These are phyloP conservation scores for Daldinia grandis DNA, from an alignment of 495 filamentous ascomycete genomes.

Conservation along the genomic window DNA sequence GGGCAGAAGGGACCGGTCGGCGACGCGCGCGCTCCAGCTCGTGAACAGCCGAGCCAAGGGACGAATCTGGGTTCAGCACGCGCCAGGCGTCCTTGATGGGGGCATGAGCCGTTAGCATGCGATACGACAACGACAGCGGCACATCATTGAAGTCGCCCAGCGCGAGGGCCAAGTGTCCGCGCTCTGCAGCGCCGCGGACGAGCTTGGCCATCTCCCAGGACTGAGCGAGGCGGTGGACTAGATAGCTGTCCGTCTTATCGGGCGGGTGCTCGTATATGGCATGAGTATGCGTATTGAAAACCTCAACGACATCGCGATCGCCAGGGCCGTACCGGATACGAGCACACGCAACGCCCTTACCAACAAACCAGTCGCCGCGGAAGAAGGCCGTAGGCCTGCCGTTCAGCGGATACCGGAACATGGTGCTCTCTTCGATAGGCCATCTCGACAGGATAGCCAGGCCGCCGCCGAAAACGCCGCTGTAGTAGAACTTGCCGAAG, in stretches of 20 bases:
- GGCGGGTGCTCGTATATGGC: constrained; percentile 84
- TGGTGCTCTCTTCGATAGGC: constrained; percentile 93
- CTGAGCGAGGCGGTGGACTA: constrained; percentile 89
- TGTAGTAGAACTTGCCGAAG: constrained; percentile 92
- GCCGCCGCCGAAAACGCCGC: constrained; percentile 87
- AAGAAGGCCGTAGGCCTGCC: constrained; percentile 93
- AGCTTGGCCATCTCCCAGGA: constrained; percentile 97
- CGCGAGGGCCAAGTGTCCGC: constrained; percentile 84
- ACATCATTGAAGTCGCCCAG: constrained; percentile 97
- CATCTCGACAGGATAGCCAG: constrained; percentile 92
- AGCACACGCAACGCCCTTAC: constrained; percentile 92
- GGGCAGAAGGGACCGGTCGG: constrained; percentile 69
- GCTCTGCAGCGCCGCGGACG: constrained; percentile 82
- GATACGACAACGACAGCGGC: constrained; percentile 85
- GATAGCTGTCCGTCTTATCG: constrained; percentile 75
- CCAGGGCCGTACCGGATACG: constrained; percentile 75
- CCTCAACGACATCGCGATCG: constrained; percentile 76
- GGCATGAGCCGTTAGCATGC: constrained; percentile 78
- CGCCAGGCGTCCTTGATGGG: constrained; percentile 86
- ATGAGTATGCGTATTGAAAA: constrained; percentile 92
- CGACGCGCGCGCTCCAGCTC: constrained; percentile 66
- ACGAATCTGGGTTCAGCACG: constrained; percentile 79
- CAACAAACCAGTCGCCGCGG: constrained; percentile 93
- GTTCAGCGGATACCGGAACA: constrained; percentile 90
- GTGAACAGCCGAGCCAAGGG: constrained; percentile 73